Percentiles rank a stretch among this genome's conserved stretches.
Evolutionary conservation across 2,329 filamentous ascomycete species (phyloP).

Genomic region (Eutypella sp.): DNA sequence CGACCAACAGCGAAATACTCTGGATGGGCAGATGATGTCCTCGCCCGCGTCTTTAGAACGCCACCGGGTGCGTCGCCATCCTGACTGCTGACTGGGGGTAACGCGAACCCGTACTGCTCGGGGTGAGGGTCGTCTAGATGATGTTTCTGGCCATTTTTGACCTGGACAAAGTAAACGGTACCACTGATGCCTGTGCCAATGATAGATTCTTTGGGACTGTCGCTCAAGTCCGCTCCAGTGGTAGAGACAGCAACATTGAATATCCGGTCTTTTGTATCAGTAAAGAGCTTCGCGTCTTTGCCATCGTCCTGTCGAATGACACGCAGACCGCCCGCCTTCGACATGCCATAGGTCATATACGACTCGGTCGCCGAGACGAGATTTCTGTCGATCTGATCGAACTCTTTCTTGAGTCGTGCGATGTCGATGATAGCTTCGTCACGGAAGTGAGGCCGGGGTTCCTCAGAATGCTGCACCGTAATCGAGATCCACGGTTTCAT

Average conservation of each 20-base stretch:
- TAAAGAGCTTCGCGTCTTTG: slow-evolving; percentile 86
- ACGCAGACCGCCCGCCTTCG: slow-evolving; percentile 85
- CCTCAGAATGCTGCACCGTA: slow-evolving; percentile 57
- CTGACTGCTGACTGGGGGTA: slow-evolving; percentile 78
- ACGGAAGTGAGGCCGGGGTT: slow-evolving; percentile 60
- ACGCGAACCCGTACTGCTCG: slow-evolving; percentile 80
- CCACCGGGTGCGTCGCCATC: slow-evolving; percentile 90
- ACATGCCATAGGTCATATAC: slow-evolving; percentile 92
- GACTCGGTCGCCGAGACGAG: slow-evolving; percentile 83
- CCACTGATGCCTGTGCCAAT: slow-evolving; percentile 92
- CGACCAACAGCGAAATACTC: slow-evolving; percentile 94
- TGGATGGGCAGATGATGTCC: slow-evolving; percentile 81
- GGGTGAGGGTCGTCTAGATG: slow-evolving; percentile 72
- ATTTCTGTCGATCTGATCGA: slow-evolving; percentile 93
- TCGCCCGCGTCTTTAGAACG: slow-evolving; percentile 90
- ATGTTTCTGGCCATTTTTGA: slow-evolving; percentile 73
- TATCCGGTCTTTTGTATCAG: slow-evolving; percentile 84
- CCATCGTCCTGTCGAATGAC: slow-evolving; percentile 94
- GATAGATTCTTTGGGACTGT: slow-evolving; percentile 68
- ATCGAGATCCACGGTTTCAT: slow-evolving; percentile 96
- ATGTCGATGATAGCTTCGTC: slow-evolving; percentile 86
- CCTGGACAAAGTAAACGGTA: slow-evolving; percentile 90
- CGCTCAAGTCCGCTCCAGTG: slow-evolving; percentile 51
- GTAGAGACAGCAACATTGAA: slow-evolving; percentile 88
- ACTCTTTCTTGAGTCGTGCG: slow-evolving; percentile 92